Evolutionary conservation across 2,329 filamentous ascomycete genomes (phyloP).

Genomic region (Alternaria sp.): DNA sequence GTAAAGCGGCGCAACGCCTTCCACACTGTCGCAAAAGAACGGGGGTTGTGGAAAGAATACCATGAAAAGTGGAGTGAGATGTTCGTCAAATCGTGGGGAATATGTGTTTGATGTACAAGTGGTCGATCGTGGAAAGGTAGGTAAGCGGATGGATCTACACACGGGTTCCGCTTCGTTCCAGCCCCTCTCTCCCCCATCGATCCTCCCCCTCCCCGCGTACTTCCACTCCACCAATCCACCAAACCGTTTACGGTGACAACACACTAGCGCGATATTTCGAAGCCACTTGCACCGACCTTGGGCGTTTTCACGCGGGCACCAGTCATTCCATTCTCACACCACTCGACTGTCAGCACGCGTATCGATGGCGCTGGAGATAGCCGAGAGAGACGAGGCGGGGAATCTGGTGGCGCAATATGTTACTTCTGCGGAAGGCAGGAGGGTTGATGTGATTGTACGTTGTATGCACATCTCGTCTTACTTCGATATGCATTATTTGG

Average conservation of each 20-base stretch:
- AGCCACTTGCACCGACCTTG: background rate
- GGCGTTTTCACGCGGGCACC: background rate
- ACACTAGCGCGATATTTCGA: background rate
- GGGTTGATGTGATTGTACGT: slow-evolving; percentile 58
- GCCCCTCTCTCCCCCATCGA: background rate
- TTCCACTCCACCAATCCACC: background rate
- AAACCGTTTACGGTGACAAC: background rate
- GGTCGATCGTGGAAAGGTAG: background rate
- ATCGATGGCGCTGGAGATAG: slow-evolving; percentile 19
- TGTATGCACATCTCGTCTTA: background rate
- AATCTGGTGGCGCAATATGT: slow-evolving; percentile 58
- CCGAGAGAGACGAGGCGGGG: slow-evolving; percentile 59
- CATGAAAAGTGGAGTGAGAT: background rate
- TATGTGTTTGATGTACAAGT: background rate
- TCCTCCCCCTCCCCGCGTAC: background rate
- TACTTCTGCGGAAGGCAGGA: slow-evolving; percentile 30
- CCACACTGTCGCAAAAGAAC: background rate
- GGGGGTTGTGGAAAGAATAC: background rate
- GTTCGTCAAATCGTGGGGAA: background rate
- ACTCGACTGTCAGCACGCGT: background rate
- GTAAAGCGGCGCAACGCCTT: background rate
- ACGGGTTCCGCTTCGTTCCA: background rate
- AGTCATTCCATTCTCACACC: background rate
- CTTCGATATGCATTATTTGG: background rate
- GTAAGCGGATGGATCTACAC: background rate